A percentile compares a stretch with the other conserved stretches of the same genome.
phyloP scores from a whole-genome alignment of 2,329 filamentous ascomycete species.

The Sordariomycetes sp. region DNA sequence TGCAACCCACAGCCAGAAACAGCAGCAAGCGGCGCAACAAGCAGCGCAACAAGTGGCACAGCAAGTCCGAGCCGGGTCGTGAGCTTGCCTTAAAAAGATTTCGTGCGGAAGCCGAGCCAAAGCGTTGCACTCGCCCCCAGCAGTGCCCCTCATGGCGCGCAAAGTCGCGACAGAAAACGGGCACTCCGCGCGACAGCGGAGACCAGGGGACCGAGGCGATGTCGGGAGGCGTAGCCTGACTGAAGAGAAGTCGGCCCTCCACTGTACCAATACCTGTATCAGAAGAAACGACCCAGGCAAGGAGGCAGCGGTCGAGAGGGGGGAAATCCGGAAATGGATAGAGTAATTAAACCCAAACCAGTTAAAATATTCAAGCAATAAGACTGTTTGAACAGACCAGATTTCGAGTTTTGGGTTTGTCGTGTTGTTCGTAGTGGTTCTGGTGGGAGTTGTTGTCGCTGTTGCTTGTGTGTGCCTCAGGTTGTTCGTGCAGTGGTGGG shows the following conservation, averaged over 20 bases:
- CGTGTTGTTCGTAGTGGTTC: neutral
- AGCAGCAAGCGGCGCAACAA: neutral
- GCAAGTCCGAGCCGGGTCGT: neutral
- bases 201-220: neutral
- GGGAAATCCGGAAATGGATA: neutral
- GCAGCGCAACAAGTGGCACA: slow-evolving; percentile 4
- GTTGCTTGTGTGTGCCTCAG: neutral
- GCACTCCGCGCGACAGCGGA: neutral
- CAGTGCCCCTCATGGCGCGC: neutral
- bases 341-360: neutral
- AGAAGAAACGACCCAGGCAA: slow-evolving; percentile 1
- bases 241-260: neutral
- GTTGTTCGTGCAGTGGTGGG: neutral
- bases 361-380: neutral
- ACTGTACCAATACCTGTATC: slow-evolving; percentile 3
- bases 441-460: neutral
- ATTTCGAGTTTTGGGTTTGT: neutral
- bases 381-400: neutral
- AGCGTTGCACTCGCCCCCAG: neutral
- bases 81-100: neutral
- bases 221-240: neutral
- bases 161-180: neutral
- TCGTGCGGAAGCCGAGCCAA: neutral
- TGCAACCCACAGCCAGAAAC: neutral
- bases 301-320: neutral